Evolutionary conservation across 148 eudicot genomes (phyloP).

Genomic region (Salicornia ramosissima): DNA sequence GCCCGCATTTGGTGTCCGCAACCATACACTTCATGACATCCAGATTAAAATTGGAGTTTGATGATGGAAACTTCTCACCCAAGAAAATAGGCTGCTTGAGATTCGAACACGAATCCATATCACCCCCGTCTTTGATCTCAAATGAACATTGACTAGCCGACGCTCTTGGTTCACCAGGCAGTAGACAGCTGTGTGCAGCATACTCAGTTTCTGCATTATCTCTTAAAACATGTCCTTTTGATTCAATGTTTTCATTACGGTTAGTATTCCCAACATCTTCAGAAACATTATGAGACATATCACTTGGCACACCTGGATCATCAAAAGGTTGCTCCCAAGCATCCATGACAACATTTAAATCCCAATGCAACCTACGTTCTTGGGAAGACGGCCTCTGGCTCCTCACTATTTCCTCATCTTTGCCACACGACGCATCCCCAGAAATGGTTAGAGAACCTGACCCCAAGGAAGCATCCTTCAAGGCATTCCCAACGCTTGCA

Average conservation of each 20-base stretch:
- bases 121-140: conserved; percentile 3
- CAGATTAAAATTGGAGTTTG: conserved; percentile 9
- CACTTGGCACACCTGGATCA: conserved; percentile 16
- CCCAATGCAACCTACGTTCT: conserved; percentile 66
- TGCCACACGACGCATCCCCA: conserved; percentile 20
- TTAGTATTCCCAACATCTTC: conserved; percentile 10
- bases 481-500: conserved; percentile 11
- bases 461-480: conserved; percentile 16
- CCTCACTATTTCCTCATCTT: conserved; percentile 23
- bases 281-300: conserved; percentile 12
- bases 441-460: conserved; percentile 23
- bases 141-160: conserved; percentile 4
- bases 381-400: conserved; percentile 25
- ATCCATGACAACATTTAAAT: conserved; percentile 74
- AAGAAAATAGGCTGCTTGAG: not conserved
- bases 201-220: conserved; percentile 10
- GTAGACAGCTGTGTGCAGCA: conserved; percentile 6
- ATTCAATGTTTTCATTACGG: not conserved
- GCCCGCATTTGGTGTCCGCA: conserved; percentile 18
- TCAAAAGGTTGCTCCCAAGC: conserved; percentile 66
- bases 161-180: conserved; percentile 5
- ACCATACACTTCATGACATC: conserved; percentile 8
- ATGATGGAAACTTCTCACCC: conserved; percentile 7
- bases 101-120: not conserved
- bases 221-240: conserved; percentile 13